Percentiles rank a stretch among this genome's conserved stretches.
These are phyloP conservation scores for Alternaria gaisen DNA, from an alignment of 2,329 filamentous ascomycete species.

Conservation along the genomic window DNA sequence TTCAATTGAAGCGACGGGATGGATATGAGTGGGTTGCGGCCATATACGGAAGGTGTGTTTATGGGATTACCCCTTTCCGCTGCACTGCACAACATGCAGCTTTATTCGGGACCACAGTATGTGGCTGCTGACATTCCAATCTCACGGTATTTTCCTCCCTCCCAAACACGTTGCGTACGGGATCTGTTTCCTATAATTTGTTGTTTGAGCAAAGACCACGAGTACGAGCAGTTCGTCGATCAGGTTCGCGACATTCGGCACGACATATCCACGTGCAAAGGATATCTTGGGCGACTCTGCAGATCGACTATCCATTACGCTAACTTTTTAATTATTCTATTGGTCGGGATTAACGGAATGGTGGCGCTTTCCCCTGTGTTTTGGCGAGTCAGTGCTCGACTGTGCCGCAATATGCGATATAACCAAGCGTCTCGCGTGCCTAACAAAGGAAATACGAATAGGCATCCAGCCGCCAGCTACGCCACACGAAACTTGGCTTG, in stretches of 20 bases:
- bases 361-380: constrained; percentile 4
- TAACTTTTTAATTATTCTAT: background rate
- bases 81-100: background rate
- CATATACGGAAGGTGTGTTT: background rate
- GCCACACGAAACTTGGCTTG: background rate
- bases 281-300: background rate
- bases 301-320: background rate
- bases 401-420: constrained; percentile 1
- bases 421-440: background rate
- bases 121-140: background rate
- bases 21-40: background rate
- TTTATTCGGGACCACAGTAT: background rate
- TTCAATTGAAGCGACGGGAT: background rate
- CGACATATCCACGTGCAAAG: background rate
- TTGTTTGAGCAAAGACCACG: constrained; percentile 2
- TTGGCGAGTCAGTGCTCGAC: background rate
- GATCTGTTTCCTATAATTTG: background rate
- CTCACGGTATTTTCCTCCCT: background rate
- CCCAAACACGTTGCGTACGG: background rate
- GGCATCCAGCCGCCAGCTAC: constrained; percentile 1
- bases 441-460: constrained; percentile 1
- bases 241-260: background rate
- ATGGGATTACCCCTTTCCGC: background rate
- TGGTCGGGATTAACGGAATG: background rate
- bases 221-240: constrained; percentile 4